These are phyloP conservation scores for Coleophoma crateriformis DNA, from an alignment of 2,329 filamentous ascomycete species.

Conservation along the genomic window DNA sequence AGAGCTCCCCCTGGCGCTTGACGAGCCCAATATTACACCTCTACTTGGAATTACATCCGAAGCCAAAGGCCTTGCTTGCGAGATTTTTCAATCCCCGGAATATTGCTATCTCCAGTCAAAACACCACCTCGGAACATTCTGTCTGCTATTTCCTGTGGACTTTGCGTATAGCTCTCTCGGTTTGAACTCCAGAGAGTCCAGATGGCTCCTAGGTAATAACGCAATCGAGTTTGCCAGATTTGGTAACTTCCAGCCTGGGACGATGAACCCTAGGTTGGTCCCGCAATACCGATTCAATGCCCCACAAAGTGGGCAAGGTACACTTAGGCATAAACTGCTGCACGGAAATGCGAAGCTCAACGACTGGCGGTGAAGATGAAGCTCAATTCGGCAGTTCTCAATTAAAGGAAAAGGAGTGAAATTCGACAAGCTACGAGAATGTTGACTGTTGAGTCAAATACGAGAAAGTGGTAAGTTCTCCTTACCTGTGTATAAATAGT, in stretches of 20 bases:
- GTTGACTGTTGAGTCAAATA: no score
- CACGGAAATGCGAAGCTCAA: no score
- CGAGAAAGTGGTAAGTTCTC: no score
- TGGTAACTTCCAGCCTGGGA: neutral
- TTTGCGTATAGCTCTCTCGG: constrained; percentile 6
- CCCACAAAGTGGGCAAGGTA: neutral
- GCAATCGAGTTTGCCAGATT: neutral
- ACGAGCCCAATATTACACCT: neutral
- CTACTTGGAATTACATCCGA: constrained; percentile 8
- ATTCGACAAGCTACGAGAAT: no score
- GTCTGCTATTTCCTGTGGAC: constrained; percentile 4
- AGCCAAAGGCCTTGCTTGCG: constrained; percentile 4
- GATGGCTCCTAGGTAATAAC: constrained; percentile 3
- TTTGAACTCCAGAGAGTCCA: constrained; percentile 4
- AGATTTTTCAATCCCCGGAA: constrained; percentile 9
- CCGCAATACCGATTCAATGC: neutral
- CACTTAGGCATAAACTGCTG: no score
- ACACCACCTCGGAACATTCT: constrained; percentile 6
- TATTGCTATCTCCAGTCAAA: constrained; percentile 3
- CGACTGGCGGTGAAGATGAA: no score
- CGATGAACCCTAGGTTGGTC: neutral
- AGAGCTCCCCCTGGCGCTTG: neutral
- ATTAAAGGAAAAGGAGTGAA: no score
- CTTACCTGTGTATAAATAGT: no score
- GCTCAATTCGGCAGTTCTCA: no score